These are phyloP conservation scores for Dicorynia guianensis DNA, from an alignment of 306 rosid genomes.

Conservation along the genomic window DNA sequence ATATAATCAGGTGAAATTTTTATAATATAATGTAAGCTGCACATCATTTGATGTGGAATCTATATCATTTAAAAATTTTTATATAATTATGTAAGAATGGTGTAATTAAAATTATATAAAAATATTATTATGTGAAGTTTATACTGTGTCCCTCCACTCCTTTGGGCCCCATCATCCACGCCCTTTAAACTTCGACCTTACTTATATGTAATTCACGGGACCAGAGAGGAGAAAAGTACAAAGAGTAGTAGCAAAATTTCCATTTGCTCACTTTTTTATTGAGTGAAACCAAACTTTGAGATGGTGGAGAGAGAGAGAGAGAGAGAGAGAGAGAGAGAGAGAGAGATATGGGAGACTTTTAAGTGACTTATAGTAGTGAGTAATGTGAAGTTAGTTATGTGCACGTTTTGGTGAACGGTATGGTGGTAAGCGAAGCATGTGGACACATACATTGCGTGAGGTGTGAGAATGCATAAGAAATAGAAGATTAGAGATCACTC, in stretches of 20 bases:
- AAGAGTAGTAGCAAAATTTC: background rate
- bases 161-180: constrained; percentile 45
- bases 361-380: constrained; percentile 46
- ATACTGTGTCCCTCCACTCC: constrained; percentile 35
- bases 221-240: constrained; percentile 34
- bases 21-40: too few species aligned
- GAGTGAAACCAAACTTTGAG: too few species aligned
- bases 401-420: constrained; percentile 69
- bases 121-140: too few species aligned
- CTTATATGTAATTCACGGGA: constrained; percentile 38
- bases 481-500: constrained; percentile 35
- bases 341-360: constrained; percentile 33
- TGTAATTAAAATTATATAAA: too few species aligned
- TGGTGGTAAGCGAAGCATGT: constrained; percentile 58
- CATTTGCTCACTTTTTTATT: background rate
- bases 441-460: constrained; percentile 70
- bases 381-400: constrained; percentile 64
- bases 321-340: constrained; percentile 4
- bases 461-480: constrained; percentile 53
- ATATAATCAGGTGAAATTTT: too few species aligned
- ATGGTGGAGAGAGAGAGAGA: background rate
- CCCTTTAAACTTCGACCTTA: constrained; percentile 6
- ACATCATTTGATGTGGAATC: too few species aligned
- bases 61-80: too few species aligned
- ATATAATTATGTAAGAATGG: too few species aligned